A percentile compares a stretch with the other conserved stretches of the same genome.
phyloP scores from a whole-genome alignment of 1,284 basidiomycete genomes.

The Ustilago trichophora region DNA sequence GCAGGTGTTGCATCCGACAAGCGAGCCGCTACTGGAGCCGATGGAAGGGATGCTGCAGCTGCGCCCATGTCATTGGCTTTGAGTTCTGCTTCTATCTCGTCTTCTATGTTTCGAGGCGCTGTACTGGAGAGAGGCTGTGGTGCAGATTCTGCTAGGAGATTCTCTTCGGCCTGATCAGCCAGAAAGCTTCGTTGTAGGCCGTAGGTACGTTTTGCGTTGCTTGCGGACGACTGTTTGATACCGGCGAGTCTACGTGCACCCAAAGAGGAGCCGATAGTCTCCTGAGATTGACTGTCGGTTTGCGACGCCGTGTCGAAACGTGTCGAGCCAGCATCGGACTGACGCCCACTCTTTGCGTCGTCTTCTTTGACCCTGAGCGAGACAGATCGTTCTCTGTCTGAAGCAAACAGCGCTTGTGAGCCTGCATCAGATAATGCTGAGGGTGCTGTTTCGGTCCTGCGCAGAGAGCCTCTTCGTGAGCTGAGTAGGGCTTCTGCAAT shows the following conservation, averaged over 20 bases:
- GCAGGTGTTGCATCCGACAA: background rate
- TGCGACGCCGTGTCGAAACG: conserved; percentile 6
- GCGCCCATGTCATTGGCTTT: background rate
- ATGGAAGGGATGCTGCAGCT: background rate
- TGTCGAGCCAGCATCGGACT: conserved; percentile 14
- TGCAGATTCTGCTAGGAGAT: conserved; percentile 16
- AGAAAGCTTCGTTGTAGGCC: conserved; percentile 47
- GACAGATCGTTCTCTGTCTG: background rate
- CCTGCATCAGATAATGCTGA: conserved; percentile 4
- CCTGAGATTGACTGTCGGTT: conserved; percentile 26
- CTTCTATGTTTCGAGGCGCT: conserved; percentile 27
- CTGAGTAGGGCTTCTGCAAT: conserved; percentile 11
- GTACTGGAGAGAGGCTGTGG: background rate
- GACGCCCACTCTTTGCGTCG: background rate
- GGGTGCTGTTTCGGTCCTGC: conserved; percentile 36
- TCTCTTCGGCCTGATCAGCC: conserved; percentile 37
- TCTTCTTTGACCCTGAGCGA: background rate
- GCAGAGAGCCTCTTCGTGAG: conserved; percentile 18
- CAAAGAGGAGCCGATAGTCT: conserved; percentile 3
- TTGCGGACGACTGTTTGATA: conserved; percentile 34
- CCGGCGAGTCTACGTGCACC: conserved; percentile 32
- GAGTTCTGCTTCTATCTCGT: conserved; percentile 45
- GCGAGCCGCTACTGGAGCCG: background rate
- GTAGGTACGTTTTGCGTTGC: conserved; percentile 44
- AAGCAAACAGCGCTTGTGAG: background rate